A percentile compares a stretch with the other conserved stretches of the same genome.
Evolutionary conservation across 164 flowering plant species (phyloP).

Genomic region (Aristolochia contorta): DNA sequence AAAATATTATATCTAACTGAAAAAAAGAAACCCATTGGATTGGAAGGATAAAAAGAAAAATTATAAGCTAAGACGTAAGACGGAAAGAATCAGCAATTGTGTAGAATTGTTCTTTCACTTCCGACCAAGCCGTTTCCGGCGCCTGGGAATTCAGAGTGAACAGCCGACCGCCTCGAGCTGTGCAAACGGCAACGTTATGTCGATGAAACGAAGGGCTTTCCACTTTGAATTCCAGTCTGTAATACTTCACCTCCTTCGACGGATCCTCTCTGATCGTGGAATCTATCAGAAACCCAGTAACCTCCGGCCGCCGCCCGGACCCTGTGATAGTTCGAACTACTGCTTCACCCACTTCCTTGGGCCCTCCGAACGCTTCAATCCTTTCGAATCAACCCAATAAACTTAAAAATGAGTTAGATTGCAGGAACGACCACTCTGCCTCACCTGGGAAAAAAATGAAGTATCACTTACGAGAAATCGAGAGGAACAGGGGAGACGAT

Average conservation of each 20-base stretch:
- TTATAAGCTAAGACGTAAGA: conserved; percentile 19
- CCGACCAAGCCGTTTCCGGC: conserved; percentile 69
- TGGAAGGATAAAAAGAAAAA: no score
- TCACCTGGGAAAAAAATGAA: no score
- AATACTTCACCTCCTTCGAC: conserved; percentile 40
- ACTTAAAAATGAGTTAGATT: background rate
- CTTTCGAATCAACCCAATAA: conserved; percentile 18
- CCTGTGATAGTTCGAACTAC: conserved; percentile 49
- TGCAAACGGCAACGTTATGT: conserved; percentile 77
- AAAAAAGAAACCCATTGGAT: no score
- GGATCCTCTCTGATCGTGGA: conserved; percentile 51
- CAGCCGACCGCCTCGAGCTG: conserved; percentile 44
- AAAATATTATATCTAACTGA: no score
- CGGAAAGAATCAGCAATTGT: conserved; percentile 56
- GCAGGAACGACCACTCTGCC: background rate
- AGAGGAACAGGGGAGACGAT: conserved; percentile 70
- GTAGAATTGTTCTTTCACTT: conserved; percentile 38
- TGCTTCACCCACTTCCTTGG: conserved; percentile 80
- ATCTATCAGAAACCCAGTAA: conserved; percentile 46
- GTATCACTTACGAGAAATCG: conserved; percentile 63
- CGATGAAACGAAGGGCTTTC: conserved; percentile 66
- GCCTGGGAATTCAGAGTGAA: conserved; percentile 84
- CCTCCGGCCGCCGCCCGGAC: conserved; percentile 34
- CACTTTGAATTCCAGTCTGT: conserved; percentile 71
- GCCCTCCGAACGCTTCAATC: conserved; percentile 85